These are phyloP conservation scores for Carallia pectinifolia DNA, from an alignment of 345 rosid genomes.

Conservation along the genomic window DNA sequence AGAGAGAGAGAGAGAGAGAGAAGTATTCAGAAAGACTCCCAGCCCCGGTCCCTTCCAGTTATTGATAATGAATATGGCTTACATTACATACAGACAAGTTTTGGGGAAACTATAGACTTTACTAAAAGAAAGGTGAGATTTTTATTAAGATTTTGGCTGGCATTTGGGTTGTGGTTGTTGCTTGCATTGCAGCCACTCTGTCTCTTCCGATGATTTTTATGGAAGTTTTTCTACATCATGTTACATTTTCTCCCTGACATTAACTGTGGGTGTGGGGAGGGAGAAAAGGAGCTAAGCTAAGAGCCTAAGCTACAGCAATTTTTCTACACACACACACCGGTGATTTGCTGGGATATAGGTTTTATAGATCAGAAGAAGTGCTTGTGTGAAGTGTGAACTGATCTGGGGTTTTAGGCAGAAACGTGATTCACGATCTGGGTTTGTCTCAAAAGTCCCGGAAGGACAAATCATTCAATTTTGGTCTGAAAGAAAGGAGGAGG, in stretches of 20 bases:
- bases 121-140: not conserved
- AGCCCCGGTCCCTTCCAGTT: no score
- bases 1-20: not conserved
- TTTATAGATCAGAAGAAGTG: slow-evolving; percentile 13
- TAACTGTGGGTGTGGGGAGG: not conserved
- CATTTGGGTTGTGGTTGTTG: slow-evolving; percentile 6
- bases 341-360: slow-evolving; percentile 21
- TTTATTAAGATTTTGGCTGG: not conserved
- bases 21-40: slow-evolving; percentile 7
- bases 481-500: slow-evolving; percentile 17
- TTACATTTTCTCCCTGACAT: slow-evolving; percentile 17
- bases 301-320: not conserved
- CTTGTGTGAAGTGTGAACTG: not conserved
- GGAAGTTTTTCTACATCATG: not conserved
- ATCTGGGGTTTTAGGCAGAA: slow-evolving; percentile 5
- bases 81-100: not conserved
- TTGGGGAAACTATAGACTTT: not conserved
- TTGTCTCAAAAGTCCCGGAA: slow-evolving; percentile 1
- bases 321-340: slow-evolving; percentile 4
- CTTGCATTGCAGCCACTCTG: not conserved
- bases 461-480: slow-evolving; percentile 1
- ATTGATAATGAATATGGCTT: not conserved
- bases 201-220: not conserved
- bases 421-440: slow-evolving; percentile 24
- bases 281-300: slow-evolving; percentile 3